Percentiles rank a stretch among this genome's conserved stretches.
These are phyloP conservation scores for Curvularia sp. DNA, from an alignment of 2,329 filamentous ascomycete genomes.

Conservation along the genomic window DNA sequence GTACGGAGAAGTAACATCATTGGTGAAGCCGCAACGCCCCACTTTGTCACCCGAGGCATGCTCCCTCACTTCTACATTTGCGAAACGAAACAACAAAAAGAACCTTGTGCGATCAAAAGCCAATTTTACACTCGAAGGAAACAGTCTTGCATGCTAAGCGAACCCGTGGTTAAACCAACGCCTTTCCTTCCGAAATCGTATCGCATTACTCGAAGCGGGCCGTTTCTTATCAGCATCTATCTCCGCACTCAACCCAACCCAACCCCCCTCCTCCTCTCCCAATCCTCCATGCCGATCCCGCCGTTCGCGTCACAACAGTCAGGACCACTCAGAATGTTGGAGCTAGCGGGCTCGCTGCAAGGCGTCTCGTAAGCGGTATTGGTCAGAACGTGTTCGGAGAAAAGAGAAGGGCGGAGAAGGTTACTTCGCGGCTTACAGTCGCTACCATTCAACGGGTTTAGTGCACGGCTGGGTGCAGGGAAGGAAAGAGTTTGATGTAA, in stretches of 20 bases:
- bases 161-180: neutral
- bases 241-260: neutral
- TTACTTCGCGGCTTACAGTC: slow-evolving; percentile 18
- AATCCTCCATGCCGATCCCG: slow-evolving; percentile 15
- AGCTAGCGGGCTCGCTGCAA: neutral
- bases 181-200: slow-evolving; percentile 10
- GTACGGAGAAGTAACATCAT: neutral
- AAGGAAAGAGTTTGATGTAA: slow-evolving; percentile 22
- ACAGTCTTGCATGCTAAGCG: neutral
- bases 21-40: neutral
- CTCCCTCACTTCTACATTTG: neutral
- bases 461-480: neutral
- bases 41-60: neutral
- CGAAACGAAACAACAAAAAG: neutral
- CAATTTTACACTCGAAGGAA: neutral
- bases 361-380: slow-evolving; percentile 11
- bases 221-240: slow-evolving; percentile 23
- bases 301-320: slow-evolving; percentile 16
- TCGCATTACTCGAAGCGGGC: slow-evolving; percentile 2
- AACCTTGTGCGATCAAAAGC: neutral
- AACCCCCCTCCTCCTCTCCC: slow-evolving; percentile 10
- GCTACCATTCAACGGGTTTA: neutral
- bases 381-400: slow-evolving; percentile 6
- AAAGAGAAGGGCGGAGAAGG: slow-evolving; percentile 22
- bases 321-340: slow-evolving; percentile 15